phyloP scores from a whole-genome alignment of 2,329 filamentous ascomycete genomes.

The Hypoxylon sp. region DNA sequence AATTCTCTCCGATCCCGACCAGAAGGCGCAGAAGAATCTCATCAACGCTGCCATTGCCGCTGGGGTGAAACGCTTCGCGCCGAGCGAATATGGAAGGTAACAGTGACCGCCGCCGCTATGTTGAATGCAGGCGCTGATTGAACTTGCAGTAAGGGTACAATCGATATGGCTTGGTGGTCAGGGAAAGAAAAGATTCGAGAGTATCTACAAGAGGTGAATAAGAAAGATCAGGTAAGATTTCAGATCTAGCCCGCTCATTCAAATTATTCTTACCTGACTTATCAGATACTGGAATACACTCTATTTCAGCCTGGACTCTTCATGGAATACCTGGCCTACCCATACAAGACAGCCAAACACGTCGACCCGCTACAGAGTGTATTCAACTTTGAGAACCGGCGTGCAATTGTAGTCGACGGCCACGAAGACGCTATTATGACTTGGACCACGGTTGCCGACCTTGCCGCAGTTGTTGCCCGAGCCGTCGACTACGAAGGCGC shows the following conservation, averaged over 20 bases:
- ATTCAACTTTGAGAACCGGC: constrained; percentile 52
- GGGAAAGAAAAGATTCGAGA: constrained; percentile 58
- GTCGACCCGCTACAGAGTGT: constrained; percentile 50
- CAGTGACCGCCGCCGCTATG: constrained; percentile 4
- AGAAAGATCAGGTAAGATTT: constrained; percentile 50
- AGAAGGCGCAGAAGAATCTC: constrained; percentile 60
- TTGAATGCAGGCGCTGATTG: constrained; percentile 6
- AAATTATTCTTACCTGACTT: background rate
- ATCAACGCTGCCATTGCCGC: constrained; percentile 67
- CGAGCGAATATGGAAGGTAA: constrained; percentile 64
- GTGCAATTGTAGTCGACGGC: constrained; percentile 53
- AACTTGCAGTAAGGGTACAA: constrained; percentile 40
- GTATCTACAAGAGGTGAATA: constrained; percentile 62
- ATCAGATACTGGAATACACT: constrained; percentile 62
- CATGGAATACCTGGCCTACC: constrained; percentile 62
- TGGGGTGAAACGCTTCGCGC: constrained; percentile 67
- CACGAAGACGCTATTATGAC: constrained; percentile 53
- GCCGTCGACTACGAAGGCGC: constrained; percentile 54
- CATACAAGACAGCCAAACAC: constrained; percentile 55
- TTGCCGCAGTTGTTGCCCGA: constrained; percentile 49
- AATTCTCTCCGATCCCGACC: constrained; percentile 43
- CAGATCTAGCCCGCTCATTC: background rate
- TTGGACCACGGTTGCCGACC: constrained; percentile 54
- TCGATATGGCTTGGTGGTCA: constrained; percentile 56
- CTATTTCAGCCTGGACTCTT: constrained; percentile 65